phyloP scores from a whole-genome alignment of 371 early-diverging fungal genomes.

The Entomophthora muscae region DNA sequence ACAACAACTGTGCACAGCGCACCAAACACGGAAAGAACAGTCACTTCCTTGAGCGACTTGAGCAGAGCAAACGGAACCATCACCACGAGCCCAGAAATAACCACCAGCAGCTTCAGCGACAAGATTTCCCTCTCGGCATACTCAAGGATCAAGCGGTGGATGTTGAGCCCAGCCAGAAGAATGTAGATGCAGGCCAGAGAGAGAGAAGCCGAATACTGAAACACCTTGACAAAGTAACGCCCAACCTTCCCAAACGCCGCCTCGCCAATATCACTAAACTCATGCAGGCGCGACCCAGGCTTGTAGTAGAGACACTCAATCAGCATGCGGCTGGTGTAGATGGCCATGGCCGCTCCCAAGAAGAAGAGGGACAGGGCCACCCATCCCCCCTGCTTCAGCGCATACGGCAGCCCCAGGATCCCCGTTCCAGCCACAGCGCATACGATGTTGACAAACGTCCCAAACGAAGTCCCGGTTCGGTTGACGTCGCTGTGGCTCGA shows the following conservation, averaged over 20 bases:
- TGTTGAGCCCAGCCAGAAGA: conserved; percentile 46
- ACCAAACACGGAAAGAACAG: conserved; percentile 12
- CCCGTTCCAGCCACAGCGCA: conserved; percentile 76
- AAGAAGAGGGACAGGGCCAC: conserved; percentile 47
- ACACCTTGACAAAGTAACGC: conserved; percentile 25
- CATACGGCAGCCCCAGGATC: conserved; percentile 61
- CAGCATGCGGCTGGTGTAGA: conserved; percentile 8
- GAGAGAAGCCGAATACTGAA: conserved; percentile 43
- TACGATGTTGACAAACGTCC: conserved; percentile 45
- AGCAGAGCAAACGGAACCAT: conserved; percentile 46
- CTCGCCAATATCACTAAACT: neutral
- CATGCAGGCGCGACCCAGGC: neutral
- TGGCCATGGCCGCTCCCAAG: conserved; percentile 54
- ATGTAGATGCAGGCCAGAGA: conserved; percentile 62
- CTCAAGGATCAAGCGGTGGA: conserved; percentile 26
- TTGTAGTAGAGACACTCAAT: neutral
- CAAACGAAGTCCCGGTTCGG: too few relatives aligned
- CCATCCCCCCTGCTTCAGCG: conserved; percentile 68
- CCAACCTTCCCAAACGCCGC: neutral
- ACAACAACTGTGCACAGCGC: neutral
- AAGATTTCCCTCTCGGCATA: conserved; percentile 8
- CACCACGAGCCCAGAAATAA: conserved; percentile 37
- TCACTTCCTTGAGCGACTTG: conserved; percentile 57
- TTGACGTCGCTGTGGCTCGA: too few relatives aligned
- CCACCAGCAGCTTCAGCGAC: conserved; percentile 31